Conservation (phyloP, 768 basidiomycete species). For the Pluteus cervinus region DNA sequence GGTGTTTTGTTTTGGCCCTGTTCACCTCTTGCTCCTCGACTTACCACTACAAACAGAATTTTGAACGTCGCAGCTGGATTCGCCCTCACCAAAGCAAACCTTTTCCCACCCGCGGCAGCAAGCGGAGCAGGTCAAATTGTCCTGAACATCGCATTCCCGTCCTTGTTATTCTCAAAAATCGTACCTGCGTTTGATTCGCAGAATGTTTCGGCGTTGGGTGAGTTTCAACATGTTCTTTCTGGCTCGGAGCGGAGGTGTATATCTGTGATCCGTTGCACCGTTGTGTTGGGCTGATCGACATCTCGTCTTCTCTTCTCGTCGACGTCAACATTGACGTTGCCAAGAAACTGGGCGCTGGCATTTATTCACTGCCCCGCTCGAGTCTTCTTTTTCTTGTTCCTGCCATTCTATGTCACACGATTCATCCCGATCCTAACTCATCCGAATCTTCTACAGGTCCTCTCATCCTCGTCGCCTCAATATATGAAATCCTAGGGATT, state of each 20-base stretch:
- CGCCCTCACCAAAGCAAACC: slow-evolving; percentile 49
- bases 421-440: background rate
- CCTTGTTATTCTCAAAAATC: slow-evolving; percentile 67
- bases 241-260: too few relatives aligned
- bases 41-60: slow-evolving; percentile 2
- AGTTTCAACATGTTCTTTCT: slow-evolving; percentile 5
- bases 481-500: slow-evolving; percentile 55
- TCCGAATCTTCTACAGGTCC: slow-evolving; percentile 38
- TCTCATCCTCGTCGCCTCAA: slow-evolving; percentile 49
- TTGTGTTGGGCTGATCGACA: too few relatives aligned
- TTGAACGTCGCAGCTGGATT: slow-evolving; percentile 52
- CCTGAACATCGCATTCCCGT: slow-evolving; percentile 59
- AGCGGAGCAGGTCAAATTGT: slow-evolving; percentile 55
- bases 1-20: slow-evolving; percentile 13
- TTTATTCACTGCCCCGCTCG: too few relatives aligned
- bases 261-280: too few relatives aligned
- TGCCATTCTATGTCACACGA: too few relatives aligned
- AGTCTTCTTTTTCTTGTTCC: slow-evolving; percentile 1
- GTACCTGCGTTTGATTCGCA: slow-evolving; percentile 57
- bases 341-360: too few relatives aligned
- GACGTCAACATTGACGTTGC: too few relatives aligned
- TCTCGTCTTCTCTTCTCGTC: too few relatives aligned
- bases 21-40: background rate
- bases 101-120: slow-evolving; percentile 54
- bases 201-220: slow-evolving; percentile 52